Conservation (phyloP, 2,329 filamentous ascomycete genomes). For the Verticillium nonalfalfae region DNA sequence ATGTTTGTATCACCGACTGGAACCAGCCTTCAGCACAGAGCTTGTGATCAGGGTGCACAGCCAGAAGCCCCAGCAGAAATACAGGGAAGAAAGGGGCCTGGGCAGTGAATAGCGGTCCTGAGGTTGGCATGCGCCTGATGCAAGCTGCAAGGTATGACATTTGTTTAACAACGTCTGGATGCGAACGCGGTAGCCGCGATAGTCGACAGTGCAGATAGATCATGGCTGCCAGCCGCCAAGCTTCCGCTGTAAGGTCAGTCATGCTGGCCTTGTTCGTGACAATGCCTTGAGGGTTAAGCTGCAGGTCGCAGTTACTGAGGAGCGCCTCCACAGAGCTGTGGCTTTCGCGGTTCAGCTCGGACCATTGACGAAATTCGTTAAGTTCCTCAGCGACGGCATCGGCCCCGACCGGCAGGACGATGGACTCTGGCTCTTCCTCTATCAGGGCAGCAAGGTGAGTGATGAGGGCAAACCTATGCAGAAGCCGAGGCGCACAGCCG, state of each 20-base stretch:
- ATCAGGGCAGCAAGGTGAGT: constrained; percentile 27
- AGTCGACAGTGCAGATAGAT: constrained; percentile 32
- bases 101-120: constrained; percentile 30
- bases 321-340: not conserved
- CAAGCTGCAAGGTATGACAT: constrained; percentile 26
- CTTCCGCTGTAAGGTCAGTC: constrained; percentile 33
- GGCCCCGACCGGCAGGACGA: constrained; percentile 23
- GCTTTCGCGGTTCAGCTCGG: not conserved
- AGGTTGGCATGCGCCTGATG: constrained; percentile 33
- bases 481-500: constrained; percentile 31
- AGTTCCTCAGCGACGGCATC: constrained; percentile 20
- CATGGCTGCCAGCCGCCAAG: constrained; percentile 31
- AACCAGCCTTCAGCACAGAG: constrained; percentile 27
- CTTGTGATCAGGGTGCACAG: constrained; percentile 19
- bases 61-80: constrained; percentile 31
- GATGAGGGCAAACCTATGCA: constrained; percentile 29
- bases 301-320: not conserved
- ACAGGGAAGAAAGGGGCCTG: constrained; percentile 34
- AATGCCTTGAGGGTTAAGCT: not conserved
- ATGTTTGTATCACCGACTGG: constrained; percentile 24
- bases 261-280: constrained; percentile 17
- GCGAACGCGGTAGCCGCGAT: constrained; percentile 27
- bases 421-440: constrained; percentile 23
- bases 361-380: constrained; percentile 7
- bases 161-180: constrained; percentile 23